Percentiles rank a stretch among this genome's conserved stretches.
These are phyloP conservation scores for Neonectria neomacrospora DNA, from an alignment of 2,329 filamentous ascomycete species.

Conservation along the genomic window DNA sequence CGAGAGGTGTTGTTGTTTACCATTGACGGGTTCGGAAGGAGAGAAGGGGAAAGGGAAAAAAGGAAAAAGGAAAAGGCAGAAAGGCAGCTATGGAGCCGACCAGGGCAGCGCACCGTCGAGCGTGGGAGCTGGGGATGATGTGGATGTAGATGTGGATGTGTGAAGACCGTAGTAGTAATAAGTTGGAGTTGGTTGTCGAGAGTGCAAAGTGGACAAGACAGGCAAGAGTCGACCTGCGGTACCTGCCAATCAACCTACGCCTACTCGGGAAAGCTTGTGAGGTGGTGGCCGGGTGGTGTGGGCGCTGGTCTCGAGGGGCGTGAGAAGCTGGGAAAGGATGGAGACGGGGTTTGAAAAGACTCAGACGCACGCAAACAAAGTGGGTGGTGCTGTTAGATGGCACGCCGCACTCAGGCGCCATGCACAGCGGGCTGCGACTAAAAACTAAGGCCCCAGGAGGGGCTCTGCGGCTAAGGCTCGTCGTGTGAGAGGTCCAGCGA, in stretches of 20 bases:
- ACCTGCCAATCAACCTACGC: neutral
- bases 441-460: conserved; percentile 17
- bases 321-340: neutral
- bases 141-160: conserved; percentile 1
- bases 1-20: conserved; percentile 3
- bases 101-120: conserved; percentile 13
- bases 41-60: neutral
- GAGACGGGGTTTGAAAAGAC: neutral
- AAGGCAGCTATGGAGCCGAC: neutral
- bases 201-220: neutral
- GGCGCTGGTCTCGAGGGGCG: neutral
- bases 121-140: conserved; percentile 1
- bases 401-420: neutral
- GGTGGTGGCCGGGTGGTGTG: neutral
- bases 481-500: conserved; percentile 34
- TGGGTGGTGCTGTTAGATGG: conserved; percentile 1
- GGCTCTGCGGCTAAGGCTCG: conserved; percentile 40
- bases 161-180: neutral
- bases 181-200: neutral
- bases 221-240: too few species aligned
- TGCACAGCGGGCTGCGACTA: conserved; percentile 3
- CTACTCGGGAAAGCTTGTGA: neutral
- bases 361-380: neutral
- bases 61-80: conserved; percentile 6
- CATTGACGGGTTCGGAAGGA: conserved; percentile 9